Evolutionary conservation across 2,329 filamentous ascomycete species (phyloP), one percentile per base, ranked within the genome.

Genomic region (Alternaria postmessia): DNA sequence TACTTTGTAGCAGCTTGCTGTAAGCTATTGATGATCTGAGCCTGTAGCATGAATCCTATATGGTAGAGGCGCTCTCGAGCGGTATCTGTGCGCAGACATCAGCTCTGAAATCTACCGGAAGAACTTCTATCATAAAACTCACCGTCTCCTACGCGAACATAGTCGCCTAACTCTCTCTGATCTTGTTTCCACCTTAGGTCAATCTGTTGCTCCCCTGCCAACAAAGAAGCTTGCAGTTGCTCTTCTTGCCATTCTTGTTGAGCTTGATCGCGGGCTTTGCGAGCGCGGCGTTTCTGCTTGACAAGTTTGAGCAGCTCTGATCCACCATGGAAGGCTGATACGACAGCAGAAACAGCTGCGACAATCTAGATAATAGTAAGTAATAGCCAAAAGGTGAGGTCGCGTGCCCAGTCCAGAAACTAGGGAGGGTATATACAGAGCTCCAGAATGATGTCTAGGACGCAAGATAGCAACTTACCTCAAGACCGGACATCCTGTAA

Each of bases 271-370:
- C 68, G 68, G 34, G 69, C 55, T 53, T 77, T 78, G 46, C 70
- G 67, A 18, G 71, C 67, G 30, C 68, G 68, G 28, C 71, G 72
- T 48, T 74, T 75, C 58, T 76, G 73, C 61, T 75, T 75, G 61
- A 80, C 70, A 20, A 71, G 67, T 43, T 75, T 71, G 30, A 78
- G 65, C 49, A 81, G 65, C 28, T 81, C 78, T 30, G 78, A 75
- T 16, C 74, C 79, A n/a, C 71, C 76, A 61, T 80, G 78, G 63
- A 82, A 82, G 7, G 80, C 79, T 11, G 76, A 78, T 8, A 80
- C 71, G 11, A 82, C 75, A 8, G 80, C 78, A n/a, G 77, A 70
- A n/a, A 82, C 78, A 51, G 79, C 80, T 24, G 73, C 76, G 46
- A 79, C 69, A 6, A 81, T 78, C 73, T 81, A 47, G 12, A 36